phyloP scores from a whole-genome alignment of 2,329 filamentous ascomycete species.

The Neopestalotiopsis sp. region DNA sequence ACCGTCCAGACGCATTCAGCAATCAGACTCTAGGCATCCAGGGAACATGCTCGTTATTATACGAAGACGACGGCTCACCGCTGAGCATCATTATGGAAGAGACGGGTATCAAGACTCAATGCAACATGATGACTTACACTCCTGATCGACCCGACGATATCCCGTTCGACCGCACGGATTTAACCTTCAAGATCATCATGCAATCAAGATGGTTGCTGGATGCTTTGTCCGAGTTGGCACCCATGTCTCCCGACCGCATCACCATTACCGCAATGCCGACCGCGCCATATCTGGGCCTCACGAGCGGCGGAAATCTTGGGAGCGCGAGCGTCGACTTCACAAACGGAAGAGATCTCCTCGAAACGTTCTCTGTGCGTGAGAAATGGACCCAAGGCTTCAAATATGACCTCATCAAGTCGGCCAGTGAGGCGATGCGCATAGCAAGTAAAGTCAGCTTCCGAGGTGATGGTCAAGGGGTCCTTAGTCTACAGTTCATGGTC shows the following conservation, averaged over 20 bases:
- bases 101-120: slow-evolving; percentile 84
- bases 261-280: slow-evolving; percentile 68
- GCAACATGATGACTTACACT: slow-evolving; percentile 87
- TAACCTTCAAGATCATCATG: slow-evolving; percentile 96
- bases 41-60: slow-evolving; percentile 84
- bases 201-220: slow-evolving; percentile 75
- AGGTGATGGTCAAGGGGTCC: slow-evolving; percentile 84
- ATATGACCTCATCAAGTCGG: slow-evolving; percentile 84
- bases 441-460: slow-evolving; percentile 92
- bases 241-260: slow-evolving; percentile 74
- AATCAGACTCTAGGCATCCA: slow-evolving; percentile 82
- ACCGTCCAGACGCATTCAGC: slow-evolving; percentile 77
- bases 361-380: slow-evolving; percentile 71
- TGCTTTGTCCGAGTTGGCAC: slow-evolving; percentile 70
- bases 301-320: slow-evolving; percentile 64
- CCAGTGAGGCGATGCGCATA: slow-evolving; percentile 88
- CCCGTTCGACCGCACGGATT: slow-evolving; percentile 79
- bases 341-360: slow-evolving; percentile 69
- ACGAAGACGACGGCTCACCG: slow-evolving; percentile 74
- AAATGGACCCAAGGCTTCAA: slow-evolving; percentile 77
- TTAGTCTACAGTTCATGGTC: slow-evolving; percentile 96
- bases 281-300: slow-evolving; percentile 76
- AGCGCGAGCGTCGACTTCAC: slow-evolving; percentile 71
- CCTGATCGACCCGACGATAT: slow-evolving; percentile 79
- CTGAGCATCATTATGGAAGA: slow-evolving; percentile 88